Conservation (phyloP, 768 basidiomycete species). For the Leccinum boreale region DNA sequence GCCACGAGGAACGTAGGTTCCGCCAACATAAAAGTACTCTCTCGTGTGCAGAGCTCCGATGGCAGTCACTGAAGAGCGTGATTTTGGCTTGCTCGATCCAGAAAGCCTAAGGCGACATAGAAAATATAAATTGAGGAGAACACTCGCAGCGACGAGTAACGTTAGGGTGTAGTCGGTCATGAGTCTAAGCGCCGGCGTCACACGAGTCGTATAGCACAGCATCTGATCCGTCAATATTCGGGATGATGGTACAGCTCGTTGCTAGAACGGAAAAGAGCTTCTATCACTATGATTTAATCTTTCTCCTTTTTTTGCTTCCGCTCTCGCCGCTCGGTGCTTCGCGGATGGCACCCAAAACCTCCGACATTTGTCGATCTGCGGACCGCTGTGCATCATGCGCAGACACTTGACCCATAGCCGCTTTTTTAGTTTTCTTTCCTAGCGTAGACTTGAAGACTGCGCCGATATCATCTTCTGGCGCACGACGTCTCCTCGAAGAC, state of each 20-base stretch:
- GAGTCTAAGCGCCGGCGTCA: background rate
- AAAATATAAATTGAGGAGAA: constrained; percentile 19
- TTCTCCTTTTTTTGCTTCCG: constrained; percentile 33
- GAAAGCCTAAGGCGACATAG: constrained; percentile 4
- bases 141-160: constrained; percentile 10
- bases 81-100: background rate
- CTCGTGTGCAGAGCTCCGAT: constrained; percentile 41
- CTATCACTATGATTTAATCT: constrained; percentile 3
- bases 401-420: constrained; percentile 34
- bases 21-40: constrained; percentile 48
- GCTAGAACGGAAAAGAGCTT: background rate
- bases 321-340: constrained; percentile 51
- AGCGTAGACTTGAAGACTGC: constrained; percentile 57
- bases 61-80: background rate
- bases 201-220: background rate
- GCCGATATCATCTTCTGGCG: constrained; percentile 69
- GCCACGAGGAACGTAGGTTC: constrained; percentile 34
- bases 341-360: constrained; percentile 58
- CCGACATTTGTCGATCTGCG: constrained; percentile 41
- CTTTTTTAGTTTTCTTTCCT: constrained; percentile 59
- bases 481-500: constrained; percentile 43
- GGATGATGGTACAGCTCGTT: background rate
- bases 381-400: constrained; percentile 9
- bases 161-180: background rate
- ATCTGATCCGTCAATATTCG: background rate